Conservation (phyloP, 2,329 filamentous ascomycete species). For the Grosmannia clavigera region DNA sequence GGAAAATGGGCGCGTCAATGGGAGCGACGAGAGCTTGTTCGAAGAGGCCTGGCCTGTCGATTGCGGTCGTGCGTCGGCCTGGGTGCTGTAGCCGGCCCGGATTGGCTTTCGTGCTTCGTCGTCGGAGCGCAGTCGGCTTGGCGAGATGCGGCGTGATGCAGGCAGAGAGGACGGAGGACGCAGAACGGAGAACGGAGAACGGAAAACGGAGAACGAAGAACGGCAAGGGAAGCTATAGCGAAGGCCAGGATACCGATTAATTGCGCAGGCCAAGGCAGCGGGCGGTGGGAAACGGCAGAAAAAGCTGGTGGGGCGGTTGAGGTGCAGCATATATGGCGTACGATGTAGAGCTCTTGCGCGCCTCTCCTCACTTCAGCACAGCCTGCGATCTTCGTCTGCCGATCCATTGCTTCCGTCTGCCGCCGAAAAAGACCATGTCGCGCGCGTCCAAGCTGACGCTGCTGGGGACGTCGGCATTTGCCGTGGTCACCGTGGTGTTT, state of each 20-base stretch:
- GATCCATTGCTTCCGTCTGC: background rate
- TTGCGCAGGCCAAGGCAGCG: conserved; percentile 6
- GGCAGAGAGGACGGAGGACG: too few relatives aligned
- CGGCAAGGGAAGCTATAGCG: background rate
- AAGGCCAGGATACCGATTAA: conserved; percentile 5
- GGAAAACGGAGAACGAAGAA: background rate
- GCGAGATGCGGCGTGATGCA: background rate
- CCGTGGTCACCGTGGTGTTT: conserved; percentile 63
- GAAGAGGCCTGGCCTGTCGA: too few relatives aligned
- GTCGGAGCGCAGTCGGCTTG: too few relatives aligned
- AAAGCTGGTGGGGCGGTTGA: background rate
- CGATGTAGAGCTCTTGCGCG: background rate
- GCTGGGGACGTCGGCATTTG: conserved; percentile 61
- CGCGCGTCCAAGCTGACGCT: conserved; percentile 80
- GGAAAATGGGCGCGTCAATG: too few relatives aligned
- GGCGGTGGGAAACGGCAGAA: conserved; percentile 10
- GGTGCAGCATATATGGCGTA: background rate
- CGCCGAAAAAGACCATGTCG: conserved; percentile 51
- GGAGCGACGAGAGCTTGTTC: too few relatives aligned
- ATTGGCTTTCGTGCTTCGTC: too few relatives aligned
- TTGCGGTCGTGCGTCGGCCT: too few relatives aligned
- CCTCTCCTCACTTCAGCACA: background rate
- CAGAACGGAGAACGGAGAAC: background rate
- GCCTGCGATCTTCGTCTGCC: too few relatives aligned
- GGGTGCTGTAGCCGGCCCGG: too few relatives aligned